Percentiles rank a stretch among this genome's conserved stretches.
These are phyloP conservation scores for Diaporthe eres DNA, from an alignment of 2,329 filamentous ascomycete species.

Conservation along the genomic window DNA sequence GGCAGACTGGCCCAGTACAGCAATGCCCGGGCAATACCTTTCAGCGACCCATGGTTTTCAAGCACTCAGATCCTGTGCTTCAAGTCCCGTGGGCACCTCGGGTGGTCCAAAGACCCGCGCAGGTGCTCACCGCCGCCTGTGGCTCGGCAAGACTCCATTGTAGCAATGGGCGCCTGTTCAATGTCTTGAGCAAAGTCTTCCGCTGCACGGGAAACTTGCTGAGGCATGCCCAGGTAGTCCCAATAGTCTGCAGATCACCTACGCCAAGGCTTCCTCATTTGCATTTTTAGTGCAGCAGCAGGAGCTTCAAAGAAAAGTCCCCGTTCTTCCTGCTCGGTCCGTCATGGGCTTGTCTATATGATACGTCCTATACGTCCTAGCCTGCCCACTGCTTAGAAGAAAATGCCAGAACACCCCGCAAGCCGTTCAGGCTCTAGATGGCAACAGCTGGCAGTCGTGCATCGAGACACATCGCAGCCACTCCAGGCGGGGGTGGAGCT, in stretches of 20 bases:
- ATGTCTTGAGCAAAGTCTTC: slow-evolving; percentile 14
- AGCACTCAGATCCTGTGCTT: neutral
- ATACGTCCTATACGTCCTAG: neutral
- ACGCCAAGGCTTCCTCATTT: slow-evolving; percentile 15
- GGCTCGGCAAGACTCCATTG: neutral
- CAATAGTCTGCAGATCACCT: slow-evolving; percentile 21
- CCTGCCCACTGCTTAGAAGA: neutral
- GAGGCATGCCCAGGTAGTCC: slow-evolving; percentile 1
- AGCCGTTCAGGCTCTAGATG: neutral
- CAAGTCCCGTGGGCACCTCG: neutral
- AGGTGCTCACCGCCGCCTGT: slow-evolving; percentile 22
- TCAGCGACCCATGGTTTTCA: slow-evolving; percentile 16
- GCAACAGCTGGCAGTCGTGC: neutral
- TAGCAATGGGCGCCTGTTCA: neutral
- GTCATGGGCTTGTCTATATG: neutral
- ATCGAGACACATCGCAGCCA: neutral
- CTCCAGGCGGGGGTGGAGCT: slow-evolving; percentile 1
- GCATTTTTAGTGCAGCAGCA: slow-evolving; percentile 3
- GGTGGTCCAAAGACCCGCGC: neutral
- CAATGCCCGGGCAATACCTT: neutral
- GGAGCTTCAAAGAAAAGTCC: neutral
- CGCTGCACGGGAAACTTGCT: slow-evolving; percentile 14
- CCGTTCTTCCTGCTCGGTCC: neutral
- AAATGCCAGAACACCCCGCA: neutral
- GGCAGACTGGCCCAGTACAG: slow-evolving; percentile 22